A percentile compares a stretch with the other conserved stretches of the same genome.
These are phyloP conservation scores for Fusarium siculi DNA, from an alignment of 2,329 filamentous ascomycete species.

Conservation along the genomic window DNA sequence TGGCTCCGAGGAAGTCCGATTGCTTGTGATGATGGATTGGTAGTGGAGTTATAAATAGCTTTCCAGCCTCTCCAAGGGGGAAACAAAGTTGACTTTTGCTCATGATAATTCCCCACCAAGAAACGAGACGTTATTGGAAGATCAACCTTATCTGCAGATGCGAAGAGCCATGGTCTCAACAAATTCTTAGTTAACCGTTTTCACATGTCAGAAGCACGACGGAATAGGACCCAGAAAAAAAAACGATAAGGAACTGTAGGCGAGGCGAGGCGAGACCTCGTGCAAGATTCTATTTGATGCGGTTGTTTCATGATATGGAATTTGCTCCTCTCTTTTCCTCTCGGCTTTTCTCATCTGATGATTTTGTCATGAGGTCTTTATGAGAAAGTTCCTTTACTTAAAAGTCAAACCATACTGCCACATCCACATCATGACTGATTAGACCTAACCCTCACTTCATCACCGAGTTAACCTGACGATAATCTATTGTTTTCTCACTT, in stretches of 20 bases:
- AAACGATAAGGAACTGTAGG: constrained; percentile 13
- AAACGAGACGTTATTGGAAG: constrained; percentile 32
- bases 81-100: constrained; percentile 6
- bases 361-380: constrained; percentile 2
- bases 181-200: constrained; percentile 32
- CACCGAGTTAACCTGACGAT: background rate
- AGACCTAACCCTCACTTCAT: background rate
- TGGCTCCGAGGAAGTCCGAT: background rate
- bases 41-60: background rate
- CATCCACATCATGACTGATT: constrained; percentile 14
- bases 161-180: constrained; percentile 27
- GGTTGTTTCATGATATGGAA: constrained; percentile 12
- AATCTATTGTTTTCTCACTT: background rate
- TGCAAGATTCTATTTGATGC: constrained; percentile 24
- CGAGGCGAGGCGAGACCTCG: constrained; percentile 17
- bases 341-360: background rate
- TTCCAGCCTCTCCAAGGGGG: background rate
- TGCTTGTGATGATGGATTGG: background rate
- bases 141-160: constrained; percentile 24
- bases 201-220: constrained; percentile 40
- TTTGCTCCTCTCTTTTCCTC: background rate
- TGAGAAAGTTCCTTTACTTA: background rate
- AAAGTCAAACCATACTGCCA: background rate
- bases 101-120: constrained; percentile 21
- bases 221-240: constrained; percentile 16